phyloP scores from a whole-genome alignment of 768 basidiomycete species.

The Boletus sensibilis region DNA sequence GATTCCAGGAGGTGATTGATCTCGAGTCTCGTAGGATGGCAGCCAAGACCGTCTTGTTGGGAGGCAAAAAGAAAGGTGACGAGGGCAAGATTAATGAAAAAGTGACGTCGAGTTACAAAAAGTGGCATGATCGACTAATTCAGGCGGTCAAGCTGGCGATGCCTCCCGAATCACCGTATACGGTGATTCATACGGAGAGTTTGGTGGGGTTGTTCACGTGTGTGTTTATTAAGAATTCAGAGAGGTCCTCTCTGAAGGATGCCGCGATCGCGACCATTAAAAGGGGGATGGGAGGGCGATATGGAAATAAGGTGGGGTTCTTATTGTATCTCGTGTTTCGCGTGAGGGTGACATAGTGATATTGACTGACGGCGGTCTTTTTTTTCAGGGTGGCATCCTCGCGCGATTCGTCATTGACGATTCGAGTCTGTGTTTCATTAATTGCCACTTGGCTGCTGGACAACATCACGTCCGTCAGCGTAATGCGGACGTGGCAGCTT shows the following conservation, averaged over 20 bases:
- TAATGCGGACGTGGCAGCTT: conserved; percentile 83
- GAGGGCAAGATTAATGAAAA: conserved; percentile 62
- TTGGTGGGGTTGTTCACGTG: conserved; percentile 85
- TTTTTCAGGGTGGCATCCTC: conserved; percentile 81
- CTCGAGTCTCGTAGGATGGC: conserved; percentile 91
- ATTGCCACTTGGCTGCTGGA: conserved; percentile 96
- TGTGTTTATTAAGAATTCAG: conserved; percentile 68
- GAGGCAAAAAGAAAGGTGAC: conserved; percentile 61
- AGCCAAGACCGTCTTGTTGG: conserved; percentile 86
- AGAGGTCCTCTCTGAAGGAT: conserved; percentile 61
- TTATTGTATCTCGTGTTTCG: not conserved
- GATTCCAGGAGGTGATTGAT: conserved; percentile 95
- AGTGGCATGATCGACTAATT: conserved; percentile 83
- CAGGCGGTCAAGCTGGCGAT: conserved; percentile 71
- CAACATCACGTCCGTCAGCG: conserved; percentile 79
- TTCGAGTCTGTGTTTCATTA: conserved; percentile 91
- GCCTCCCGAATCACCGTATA: conserved; percentile 73
- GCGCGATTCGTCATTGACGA: conserved; percentile 88
- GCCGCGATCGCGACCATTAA: conserved; percentile 80
- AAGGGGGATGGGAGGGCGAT: conserved; percentile 87
- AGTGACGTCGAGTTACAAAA: conserved; percentile 82
- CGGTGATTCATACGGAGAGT: conserved; percentile 81
- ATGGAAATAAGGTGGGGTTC: conserved; percentile 86
- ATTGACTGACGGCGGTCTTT: not conserved
- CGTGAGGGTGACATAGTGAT: not conserved